Conservation (phyloP, 768 basidiomycete genomes). For the Hirschioporus abietinus region DNA sequence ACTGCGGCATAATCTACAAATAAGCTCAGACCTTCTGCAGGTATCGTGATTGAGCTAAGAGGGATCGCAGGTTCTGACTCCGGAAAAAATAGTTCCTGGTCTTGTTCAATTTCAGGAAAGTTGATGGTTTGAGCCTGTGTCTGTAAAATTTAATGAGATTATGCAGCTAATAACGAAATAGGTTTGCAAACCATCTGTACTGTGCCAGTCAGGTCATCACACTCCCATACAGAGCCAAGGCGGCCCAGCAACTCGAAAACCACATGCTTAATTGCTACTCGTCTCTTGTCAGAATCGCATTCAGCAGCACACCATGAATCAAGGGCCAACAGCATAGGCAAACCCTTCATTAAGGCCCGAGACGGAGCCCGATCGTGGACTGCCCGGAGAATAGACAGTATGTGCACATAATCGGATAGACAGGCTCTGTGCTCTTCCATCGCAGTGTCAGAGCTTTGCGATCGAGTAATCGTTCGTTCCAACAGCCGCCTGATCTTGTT, state of each 20-base stretch:
- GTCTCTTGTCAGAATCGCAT: constrained; percentile 50
- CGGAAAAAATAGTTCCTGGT: constrained; percentile 16
- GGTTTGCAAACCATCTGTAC: constrained; percentile 48
- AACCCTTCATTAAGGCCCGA: constrained; percentile 66
- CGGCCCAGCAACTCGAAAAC: constrained; percentile 30
- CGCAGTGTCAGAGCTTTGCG: constrained; percentile 36
- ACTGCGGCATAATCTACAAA: constrained; percentile 47
- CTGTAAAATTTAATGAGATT: constrained; percentile 26
- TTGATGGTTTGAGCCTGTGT: constrained; percentile 38
- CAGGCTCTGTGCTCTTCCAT: constrained; percentile 34
- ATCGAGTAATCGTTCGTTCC: constrained; percentile 38
- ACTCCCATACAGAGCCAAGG: constrained; percentile 68
- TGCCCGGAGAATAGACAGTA: constrained; percentile 59
- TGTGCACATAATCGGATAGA: constrained; percentile 68
- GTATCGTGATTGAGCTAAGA: background rate
- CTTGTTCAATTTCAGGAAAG: constrained; percentile 30
- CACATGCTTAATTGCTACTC: constrained; percentile 63
- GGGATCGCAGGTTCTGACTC: background rate
- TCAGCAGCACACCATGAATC: constrained; percentile 37
- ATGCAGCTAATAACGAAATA: background rate
- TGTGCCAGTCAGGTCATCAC: constrained; percentile 43
- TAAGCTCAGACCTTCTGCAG: background rate
- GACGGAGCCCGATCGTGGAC: constrained; percentile 72
- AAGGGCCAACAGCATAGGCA: constrained; percentile 84
- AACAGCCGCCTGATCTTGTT: constrained; percentile 50